Conservation (phyloP, 116 monocot species). For the Posidonia oceanica region DNA sequence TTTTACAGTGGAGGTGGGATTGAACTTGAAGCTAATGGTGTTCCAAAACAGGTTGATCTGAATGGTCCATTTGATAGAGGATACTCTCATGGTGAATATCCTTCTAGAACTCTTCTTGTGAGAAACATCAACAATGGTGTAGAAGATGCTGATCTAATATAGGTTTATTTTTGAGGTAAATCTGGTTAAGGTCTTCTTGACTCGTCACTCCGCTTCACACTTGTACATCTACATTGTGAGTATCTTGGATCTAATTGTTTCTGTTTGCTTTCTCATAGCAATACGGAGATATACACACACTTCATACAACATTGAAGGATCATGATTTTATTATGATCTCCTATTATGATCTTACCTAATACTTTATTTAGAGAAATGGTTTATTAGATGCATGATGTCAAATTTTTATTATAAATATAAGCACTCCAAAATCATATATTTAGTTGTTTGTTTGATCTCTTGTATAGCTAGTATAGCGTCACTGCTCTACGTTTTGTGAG, state of each 20-base stretch:
- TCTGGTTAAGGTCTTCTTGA: background rate
- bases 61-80: constrained; percentile 20
- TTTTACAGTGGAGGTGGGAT: constrained; percentile 65
- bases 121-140: constrained; percentile 55
- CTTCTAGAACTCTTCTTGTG: constrained; percentile 63
- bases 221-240: background rate
- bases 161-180: constrained; percentile 62
- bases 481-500: no score
- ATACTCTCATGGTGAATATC: constrained; percentile 33
- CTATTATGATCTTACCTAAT: constrained; percentile 85
- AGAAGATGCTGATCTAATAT: constrained; percentile 54
- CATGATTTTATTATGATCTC: constrained; percentile 75
- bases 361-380: no score
- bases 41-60: constrained; percentile 4
- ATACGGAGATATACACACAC: constrained; percentile 63
- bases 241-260: background rate
- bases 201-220: background rate
- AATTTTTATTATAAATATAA: no score
- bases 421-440: no score
- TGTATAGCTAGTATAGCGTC: no score
- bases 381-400: no score
- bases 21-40: constrained; percentile 40
- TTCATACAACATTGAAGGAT: constrained; percentile 63
- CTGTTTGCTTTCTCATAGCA: constrained; percentile 23
- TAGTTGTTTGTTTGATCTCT: no score